Base-by-base conservation (phyloP, 2,329 filamentous ascomycete species). In the Basipetospora chlamydospora region DNA sequence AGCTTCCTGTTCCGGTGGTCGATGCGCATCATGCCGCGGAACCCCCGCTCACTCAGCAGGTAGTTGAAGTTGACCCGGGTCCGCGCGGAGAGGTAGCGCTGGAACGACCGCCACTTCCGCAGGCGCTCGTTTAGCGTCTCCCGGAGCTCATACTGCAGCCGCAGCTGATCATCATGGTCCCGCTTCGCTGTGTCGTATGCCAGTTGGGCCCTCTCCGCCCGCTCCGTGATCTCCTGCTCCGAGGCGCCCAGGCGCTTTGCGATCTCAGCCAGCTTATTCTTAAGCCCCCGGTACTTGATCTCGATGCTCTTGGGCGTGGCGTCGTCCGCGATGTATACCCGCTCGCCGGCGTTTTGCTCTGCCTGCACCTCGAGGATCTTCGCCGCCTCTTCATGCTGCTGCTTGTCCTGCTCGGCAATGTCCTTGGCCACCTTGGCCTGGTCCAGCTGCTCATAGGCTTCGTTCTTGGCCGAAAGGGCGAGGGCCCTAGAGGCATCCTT, bases 41-140 rank as follows among this genome's bases (percentile, higher is more conserved):
- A 98, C 16, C 81, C 79, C 48, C 90, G 77, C 57, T 96, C 87
- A 49, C 78, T 84, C 40, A 98, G 72, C 11, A 96, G 70, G 50
- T 90, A 92, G 36, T 73, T 79, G 57, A 98, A 98, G 42, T 83
- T 84, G 37, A 80, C 78, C 34, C 85, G 78, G 31, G 90, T 83
- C 38, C 81, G 75, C n/a, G 80, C 74, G 26, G 86, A 88, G 48
- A 98, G 95, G 46, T 77, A 73, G 18, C 77, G 71, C 48, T 88
- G 80, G 57, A 98, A 96, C 35, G 70, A 66, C 39, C 73, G 67
- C 81, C 86, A 98, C 46, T 85, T 77, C 20, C 67, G 61, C 39
- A 82, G 69, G 12, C 90, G 82, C 39, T 79, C 63, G 8, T 62
- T 58, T 28, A 94, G 70, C 1, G 85, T 74, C 22, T 64, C 49